Percentiles rank a stretch among this genome's conserved stretches.
phyloP scores from a whole-genome alignment of 1,139 yeast genomes.

The Candida tunisiensis region DNA sequence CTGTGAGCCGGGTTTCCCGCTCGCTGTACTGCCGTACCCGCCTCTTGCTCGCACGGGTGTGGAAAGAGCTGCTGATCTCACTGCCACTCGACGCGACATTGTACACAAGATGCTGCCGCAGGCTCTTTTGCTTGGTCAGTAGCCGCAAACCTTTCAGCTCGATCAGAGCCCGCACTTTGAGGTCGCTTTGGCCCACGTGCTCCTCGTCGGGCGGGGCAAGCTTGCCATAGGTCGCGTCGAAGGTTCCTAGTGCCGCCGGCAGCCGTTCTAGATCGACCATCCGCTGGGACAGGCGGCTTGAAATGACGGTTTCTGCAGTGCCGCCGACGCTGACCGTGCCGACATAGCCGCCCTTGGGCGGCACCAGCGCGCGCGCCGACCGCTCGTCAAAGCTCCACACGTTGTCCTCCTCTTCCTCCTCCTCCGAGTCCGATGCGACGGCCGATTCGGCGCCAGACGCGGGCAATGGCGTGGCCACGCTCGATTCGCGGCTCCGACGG shows the following conservation, averaged over 20 bases:
- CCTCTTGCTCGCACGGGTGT: constrained; percentile 20
- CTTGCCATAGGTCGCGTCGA: constrained; percentile 15
- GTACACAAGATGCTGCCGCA: constrained; percentile 59
- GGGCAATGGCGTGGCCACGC: not conserved
- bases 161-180: constrained; percentile 49
- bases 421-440: not conserved
- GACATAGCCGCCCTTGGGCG: not conserved
- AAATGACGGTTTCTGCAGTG: constrained; percentile 18
- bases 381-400: not conserved
- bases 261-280: constrained; percentile 57
- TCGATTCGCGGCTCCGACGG: not conserved
- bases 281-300: constrained; percentile 41
- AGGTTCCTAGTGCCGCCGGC: constrained; percentile 61
- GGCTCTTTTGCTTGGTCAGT: constrained; percentile 67
- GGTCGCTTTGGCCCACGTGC: constrained; percentile 25
- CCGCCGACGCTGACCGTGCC: constrained; percentile 7
- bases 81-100: constrained; percentile 33
- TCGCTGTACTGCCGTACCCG: constrained; percentile 46
- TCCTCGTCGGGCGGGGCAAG: constrained; percentile 27
- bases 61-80: constrained; percentile 15
- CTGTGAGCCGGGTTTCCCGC: constrained; percentile 46
- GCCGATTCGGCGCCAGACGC: not conserved
- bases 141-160: constrained; percentile 74
- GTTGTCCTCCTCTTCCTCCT: not conserved
- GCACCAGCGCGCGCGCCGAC: not conserved